Evolutionary conservation across 2,329 filamentous ascomycete genomes (phyloP).

Genomic region (Dissoconium aciculare): DNA sequence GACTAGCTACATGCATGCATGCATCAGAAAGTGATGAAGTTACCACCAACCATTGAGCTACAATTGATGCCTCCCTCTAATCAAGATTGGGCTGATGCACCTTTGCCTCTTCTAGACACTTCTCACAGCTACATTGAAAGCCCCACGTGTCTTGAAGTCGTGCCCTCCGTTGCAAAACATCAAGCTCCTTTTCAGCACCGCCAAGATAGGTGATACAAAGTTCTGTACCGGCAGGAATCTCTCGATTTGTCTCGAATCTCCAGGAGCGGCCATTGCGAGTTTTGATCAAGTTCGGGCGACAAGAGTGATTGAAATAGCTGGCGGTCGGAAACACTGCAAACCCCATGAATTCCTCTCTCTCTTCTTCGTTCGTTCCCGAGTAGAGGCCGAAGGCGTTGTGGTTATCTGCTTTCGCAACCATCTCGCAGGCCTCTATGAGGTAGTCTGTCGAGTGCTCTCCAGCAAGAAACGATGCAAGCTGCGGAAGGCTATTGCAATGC

Average conservation of each 20-base stretch:
- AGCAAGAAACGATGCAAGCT: conserved; percentile 30
- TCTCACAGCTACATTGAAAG: conserved; percentile 31
- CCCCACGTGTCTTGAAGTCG: conserved; percentile 30
- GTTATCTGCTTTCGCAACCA: conserved; percentile 27
- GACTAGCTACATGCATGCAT: no score
- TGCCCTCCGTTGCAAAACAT: conserved; percentile 23
- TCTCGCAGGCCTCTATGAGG: conserved; percentile 23
- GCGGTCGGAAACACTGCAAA: conserved; percentile 34
- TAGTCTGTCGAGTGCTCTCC: conserved; percentile 21
- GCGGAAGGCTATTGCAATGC: conserved; percentile 29
- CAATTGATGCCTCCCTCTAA: no score
- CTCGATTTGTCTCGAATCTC: conserved; percentile 26
- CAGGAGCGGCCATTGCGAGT: conserved; percentile 27
- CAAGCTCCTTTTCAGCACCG: conserved; percentile 31
- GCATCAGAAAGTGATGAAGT: no score
- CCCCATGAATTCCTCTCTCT: conserved; percentile 34
- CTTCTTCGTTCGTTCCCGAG: conserved; percentile 21
- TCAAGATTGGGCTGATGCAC: no score
- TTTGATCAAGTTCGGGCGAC: conserved; percentile 31
- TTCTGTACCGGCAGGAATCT: conserved; percentile 28
- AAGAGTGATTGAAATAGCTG: conserved; percentile 37
- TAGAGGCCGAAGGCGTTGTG: conserved; percentile 36
- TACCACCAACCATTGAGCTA: no score
- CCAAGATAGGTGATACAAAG: conserved; percentile 36
- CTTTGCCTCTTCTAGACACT: conserved; percentile 20